phyloP scores from a whole-genome alignment of 768 basidiomycete species.

The Hemileccinum impolitum region DNA sequence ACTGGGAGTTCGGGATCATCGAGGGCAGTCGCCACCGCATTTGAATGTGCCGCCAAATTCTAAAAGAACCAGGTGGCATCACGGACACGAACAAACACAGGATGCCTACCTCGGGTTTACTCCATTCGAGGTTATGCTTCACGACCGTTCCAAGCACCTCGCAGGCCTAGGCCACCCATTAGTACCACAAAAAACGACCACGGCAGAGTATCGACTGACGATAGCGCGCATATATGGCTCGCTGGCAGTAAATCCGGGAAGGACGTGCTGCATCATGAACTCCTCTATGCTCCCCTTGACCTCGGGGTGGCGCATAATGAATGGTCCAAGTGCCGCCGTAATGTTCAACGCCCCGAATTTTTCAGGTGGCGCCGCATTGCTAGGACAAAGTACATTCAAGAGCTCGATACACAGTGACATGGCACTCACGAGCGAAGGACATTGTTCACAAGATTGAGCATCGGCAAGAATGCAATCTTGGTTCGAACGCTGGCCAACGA shows the following conservation, averaged over 20 bases:
- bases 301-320: constrained; percentile 83
- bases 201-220: constrained; percentile 41
- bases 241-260: constrained; percentile 62
- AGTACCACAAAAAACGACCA: neutral
- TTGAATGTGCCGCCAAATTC: constrained; percentile 63
- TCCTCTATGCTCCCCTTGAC: constrained; percentile 74
- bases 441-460: constrained; percentile 72
- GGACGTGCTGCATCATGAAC: constrained; percentile 70
- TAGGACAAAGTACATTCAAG: constrained; percentile 16
- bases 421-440: constrained; percentile 61
- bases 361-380: constrained; percentile 55
- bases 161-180: constrained; percentile 52
- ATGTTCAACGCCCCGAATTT: constrained; percentile 86
- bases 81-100: neutral
- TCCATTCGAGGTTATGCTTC: constrained; percentile 66
- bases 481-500: constrained; percentile 76
- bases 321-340: constrained; percentile 68
- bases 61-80: constrained; percentile 23
- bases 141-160: constrained; percentile 77
- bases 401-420: neutral
- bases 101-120: constrained; percentile 51
- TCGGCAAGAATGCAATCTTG: constrained; percentile 76
- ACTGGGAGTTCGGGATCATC: constrained; percentile 82
- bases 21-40: constrained; percentile 60
- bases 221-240: constrained; percentile 78